Base-by-base conservation (phyloP, 805 yeast species). In the Lachancea waltii region DNA sequence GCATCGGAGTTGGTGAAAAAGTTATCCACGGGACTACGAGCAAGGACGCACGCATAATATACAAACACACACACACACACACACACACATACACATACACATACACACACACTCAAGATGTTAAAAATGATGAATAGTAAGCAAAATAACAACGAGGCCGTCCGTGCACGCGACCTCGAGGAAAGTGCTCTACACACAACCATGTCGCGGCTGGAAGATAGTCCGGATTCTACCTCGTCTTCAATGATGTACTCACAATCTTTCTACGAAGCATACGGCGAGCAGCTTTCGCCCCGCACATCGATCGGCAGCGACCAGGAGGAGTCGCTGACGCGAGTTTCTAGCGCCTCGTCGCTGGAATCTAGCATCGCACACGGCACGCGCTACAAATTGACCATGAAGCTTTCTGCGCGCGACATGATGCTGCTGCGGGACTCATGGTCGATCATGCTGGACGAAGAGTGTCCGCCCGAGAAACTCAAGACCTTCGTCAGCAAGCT, bases 401-500 rank as follows among this genome's bases (percentile, higher is more conserved):
- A 50, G 22, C 53, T 65, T 33, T 52, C 56, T 2, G 35, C 49
- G 2, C 46, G 58, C 9, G 70, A 67, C 42, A 53, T 52, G 7
- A 48, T 49, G 16, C 44, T 65, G 11, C 44, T 67, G 1, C 51
- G 64, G 35, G 50, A 50, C 4, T 56, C 69, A 3, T 67, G 70
- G 71, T 43, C 49, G 15, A 56, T 61, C 42, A 61, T 65, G 59
- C 45, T 65, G 23, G 54, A 51, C 30, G 70, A 67, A 34, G 65
- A 61, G 29, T 15, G 24, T 24, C 24, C 29, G 14, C 30, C 30
- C 14, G 36, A 33, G 16, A 33, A 33, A 30, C 36, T 33, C 14
- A 25, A 26, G 22, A 26, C 17, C 36, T 33, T 33, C 14, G 19
- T 25, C 16, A 3, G 30, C 21, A 24, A 26, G 22, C 30, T 33